Base-by-base conservation (phyloP, 192 early-diverging fungal species). In the Gryganskiella cystojenkinii region DNA sequence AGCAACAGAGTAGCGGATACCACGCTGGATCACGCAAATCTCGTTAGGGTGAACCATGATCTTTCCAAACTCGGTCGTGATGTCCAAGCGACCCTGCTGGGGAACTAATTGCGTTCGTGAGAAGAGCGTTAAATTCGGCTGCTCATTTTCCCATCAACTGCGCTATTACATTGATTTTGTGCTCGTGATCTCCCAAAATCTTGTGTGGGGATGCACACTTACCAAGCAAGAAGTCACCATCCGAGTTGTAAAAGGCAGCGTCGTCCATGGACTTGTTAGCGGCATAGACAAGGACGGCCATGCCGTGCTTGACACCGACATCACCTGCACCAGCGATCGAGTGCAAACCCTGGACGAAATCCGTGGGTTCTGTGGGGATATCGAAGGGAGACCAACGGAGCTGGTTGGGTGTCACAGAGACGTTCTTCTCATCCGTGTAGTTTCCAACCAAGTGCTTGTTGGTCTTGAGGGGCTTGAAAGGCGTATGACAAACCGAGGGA, bases 191-290 rank as follows among this genome's bases (percentile, higher is more conserved):
- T n/a, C n/a, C n/a, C n/a, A n/a, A n/a, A n/a, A n/a, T n/a, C n/a
- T n/a, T n/a, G n/a, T n/a, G n/a, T n/a, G n/a, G n/a, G n/a, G n/a
- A n/a, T n/a, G n/a, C n/a, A n/a, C n/a, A n/a, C n/a, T 34, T 82
- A 93, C 92, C 93, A 81, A 95, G 93, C 64, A 99, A 81, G 57
- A 94, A 84, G 71, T 99, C 95, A 3, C 97, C 97, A 61, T 99
- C 97, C 2, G 96, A 86, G 79, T 91, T 95, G 80, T 95, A 92
- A 64, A 98, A 93, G 5, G 96, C 93, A 22, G 75, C 76, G 25
- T 84, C 83, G 3, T 84, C 82, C 97, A 99, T 99, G 56, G 84
- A 81, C 59, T 69, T 70, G 64, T 93, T 94, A 28, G 92, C 91
- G 5, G 85, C 70, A 70, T 96, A 99, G 37, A 99, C 75, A 61